These are phyloP conservation scores for Aspergillus affinis DNA, from an alignment of 495 filamentous ascomycete species.

Conservation along the genomic window DNA sequence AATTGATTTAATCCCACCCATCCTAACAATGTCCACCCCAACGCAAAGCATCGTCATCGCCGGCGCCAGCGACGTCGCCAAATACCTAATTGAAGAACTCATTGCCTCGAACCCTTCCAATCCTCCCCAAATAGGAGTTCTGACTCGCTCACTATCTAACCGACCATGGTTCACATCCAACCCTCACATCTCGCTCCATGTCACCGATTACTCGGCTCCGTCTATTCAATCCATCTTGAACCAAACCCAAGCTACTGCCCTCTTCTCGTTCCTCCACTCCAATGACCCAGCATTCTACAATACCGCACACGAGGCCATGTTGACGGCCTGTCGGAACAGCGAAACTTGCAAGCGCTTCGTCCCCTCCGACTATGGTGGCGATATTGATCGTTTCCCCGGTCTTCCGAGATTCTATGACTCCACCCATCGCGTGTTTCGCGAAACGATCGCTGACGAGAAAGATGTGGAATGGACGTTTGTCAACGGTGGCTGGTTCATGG, in stretches of 20 bases:
- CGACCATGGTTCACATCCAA: not conserved
- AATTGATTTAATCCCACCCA: no score
- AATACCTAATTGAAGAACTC: conserved; percentile 4
- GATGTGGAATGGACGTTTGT: not conserved
- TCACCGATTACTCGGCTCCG: not conserved
- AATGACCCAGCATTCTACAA: not conserved
- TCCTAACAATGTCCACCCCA: not conserved
- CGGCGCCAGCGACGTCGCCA: conserved; percentile 5
- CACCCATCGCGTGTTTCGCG: not conserved
- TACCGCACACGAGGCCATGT: not conserved
- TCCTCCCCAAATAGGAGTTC: not conserved
- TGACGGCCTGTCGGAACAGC: not conserved
- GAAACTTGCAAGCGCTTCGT: not conserved
- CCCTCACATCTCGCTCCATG: not conserved
- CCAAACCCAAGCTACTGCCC: not conserved
- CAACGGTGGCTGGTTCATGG: not conserved
- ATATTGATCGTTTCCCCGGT: not conserved
- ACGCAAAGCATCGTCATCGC: conserved; percentile 1
- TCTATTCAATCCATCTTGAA: not conserved
- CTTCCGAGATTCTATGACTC: not conserved
- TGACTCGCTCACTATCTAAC: not conserved
- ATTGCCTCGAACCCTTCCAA: not conserved
- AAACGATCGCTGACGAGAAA: not conserved
- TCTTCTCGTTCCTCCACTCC: not conserved
- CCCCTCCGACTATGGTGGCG: not conserved